Evolutionary conservation across 2,329 filamentous ascomycete species (phyloP).

Genomic region (Leptographium radiaticola): DNA sequence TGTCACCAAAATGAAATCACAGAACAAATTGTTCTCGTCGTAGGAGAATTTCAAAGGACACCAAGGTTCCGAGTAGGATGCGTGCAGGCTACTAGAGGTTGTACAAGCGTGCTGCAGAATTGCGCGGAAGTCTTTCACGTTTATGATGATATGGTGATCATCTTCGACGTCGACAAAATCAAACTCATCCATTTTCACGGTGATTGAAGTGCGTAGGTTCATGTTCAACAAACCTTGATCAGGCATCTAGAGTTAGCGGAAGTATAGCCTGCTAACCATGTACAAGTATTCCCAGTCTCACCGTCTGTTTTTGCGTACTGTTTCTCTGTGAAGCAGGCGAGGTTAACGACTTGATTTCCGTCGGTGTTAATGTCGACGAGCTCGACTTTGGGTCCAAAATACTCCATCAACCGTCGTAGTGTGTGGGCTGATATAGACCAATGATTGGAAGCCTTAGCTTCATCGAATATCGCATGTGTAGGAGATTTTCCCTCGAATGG

Average conservation of each 20-base stretch:
- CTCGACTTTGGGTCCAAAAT: slow-evolving; percentile 69
- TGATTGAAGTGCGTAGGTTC: slow-evolving; percentile 66
- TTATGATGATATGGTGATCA: slow-evolving; percentile 66
- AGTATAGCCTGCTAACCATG: background rate
- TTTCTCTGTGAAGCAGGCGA: slow-evolving; percentile 74
- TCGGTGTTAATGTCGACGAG: slow-evolving; percentile 68
- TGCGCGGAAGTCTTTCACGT: slow-evolving; percentile 70
- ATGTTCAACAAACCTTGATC: slow-evolving; percentile 56
- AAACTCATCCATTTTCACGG: slow-evolving; percentile 65
- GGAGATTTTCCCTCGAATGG: slow-evolving; percentile 64
- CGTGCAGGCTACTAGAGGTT: slow-evolving; percentile 51
- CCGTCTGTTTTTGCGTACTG: slow-evolving; percentile 51
- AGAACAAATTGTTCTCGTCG: slow-evolving; percentile 51
- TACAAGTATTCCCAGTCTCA: slow-evolving; percentile 12
- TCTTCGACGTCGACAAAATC: slow-evolving; percentile 62
- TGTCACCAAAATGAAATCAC: slow-evolving; percentile 74
- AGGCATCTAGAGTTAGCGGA: background rate
- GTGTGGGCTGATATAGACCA: slow-evolving; percentile 63
- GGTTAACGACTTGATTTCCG: slow-evolving; percentile 57
- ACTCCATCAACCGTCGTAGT: slow-evolving; percentile 63
- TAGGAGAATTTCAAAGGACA: slow-evolving; percentile 64
- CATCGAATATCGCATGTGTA: slow-evolving; percentile 64
- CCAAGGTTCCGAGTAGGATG: slow-evolving; percentile 57
- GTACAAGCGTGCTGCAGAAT: slow-evolving; percentile 65
- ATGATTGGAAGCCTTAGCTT: slow-evolving; percentile 48